Conservation (phyloP, 192 early-diverging fungal genomes). For the Coemansia umbellata region DNA sequence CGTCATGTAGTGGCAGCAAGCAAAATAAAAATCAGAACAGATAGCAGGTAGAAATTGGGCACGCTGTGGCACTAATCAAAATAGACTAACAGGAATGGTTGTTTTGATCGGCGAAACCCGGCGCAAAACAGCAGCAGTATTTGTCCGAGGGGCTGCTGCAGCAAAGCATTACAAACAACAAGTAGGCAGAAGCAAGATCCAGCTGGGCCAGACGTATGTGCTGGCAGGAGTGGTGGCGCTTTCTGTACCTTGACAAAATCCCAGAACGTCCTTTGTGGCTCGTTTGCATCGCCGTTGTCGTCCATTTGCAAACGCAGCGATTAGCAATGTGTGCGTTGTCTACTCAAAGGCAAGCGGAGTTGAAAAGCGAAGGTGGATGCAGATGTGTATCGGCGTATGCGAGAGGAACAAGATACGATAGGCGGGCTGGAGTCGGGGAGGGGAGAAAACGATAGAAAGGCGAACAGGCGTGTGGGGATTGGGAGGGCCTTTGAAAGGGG, state of each 20-base stretch:
- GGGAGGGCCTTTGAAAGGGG: too few species aligned
- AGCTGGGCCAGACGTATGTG: too few species aligned
- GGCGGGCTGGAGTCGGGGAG: background rate
- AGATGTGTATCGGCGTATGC: background rate
- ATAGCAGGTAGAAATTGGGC: too few species aligned
- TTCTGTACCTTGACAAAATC: constrained; percentile 2
- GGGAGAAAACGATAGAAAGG: too few species aligned
- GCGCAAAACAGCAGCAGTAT: background rate
- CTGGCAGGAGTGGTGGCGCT: too few species aligned
- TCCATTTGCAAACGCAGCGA: background rate
- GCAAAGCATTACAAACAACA: background rate
- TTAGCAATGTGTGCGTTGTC: too few species aligned
- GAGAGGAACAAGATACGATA: background rate
- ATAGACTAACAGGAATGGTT: background rate
- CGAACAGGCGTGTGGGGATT: too few species aligned
- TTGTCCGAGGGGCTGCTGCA: too few species aligned
- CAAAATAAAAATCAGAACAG: background rate
- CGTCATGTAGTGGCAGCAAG: too few species aligned
- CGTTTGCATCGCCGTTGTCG: background rate
- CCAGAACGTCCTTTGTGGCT: background rate
- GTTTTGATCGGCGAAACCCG: constrained; percentile 4
- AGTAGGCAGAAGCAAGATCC: background rate
- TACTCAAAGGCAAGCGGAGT: too few species aligned
- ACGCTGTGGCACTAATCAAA: too few species aligned
- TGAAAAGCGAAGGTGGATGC: background rate